A percentile compares a stretch with the other conserved stretches of the same genome.
Conservation (phyloP, 352 stramenopile species). For the Globisporangium solare region DNA sequence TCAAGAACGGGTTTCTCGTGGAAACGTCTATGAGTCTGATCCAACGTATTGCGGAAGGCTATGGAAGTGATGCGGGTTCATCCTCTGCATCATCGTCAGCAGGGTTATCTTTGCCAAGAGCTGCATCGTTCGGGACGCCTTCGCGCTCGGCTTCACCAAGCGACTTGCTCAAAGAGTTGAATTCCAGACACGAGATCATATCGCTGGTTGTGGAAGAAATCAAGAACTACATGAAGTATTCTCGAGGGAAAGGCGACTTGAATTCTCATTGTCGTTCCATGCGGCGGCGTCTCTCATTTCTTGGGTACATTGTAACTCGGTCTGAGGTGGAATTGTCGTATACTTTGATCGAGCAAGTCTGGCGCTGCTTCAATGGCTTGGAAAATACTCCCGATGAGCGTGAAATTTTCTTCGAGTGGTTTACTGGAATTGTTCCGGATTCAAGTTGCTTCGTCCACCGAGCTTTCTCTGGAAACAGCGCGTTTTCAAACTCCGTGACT, state of each 20-base stretch:
- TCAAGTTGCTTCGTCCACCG: constrained; percentile 69
- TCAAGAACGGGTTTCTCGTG: constrained; percentile 44
- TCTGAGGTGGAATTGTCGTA: constrained; percentile 68
- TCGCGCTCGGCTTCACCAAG: constrained; percentile 31
- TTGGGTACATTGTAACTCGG: constrained; percentile 71
- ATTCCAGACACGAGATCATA: constrained; percentile 57
- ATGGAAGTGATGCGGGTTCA: constrained; percentile 30
- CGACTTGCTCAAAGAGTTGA: constrained; percentile 64
- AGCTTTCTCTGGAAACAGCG: constrained; percentile 53
- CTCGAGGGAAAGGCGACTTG: constrained; percentile 1
- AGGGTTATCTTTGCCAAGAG: constrained; percentile 28
- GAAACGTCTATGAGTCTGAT: constrained; percentile 80
- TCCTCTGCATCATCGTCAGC: constrained; percentile 32
- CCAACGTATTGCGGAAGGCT: constrained; percentile 53
- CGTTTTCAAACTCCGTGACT: constrained; percentile 46
- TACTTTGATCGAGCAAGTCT: constrained; percentile 53
- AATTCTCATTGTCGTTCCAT: constrained; percentile 17
- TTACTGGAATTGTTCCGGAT: constrained; percentile 58
- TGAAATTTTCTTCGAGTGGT: constrained; percentile 75
- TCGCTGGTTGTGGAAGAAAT: constrained; percentile 55
- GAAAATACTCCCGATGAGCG: constrained; percentile 30
- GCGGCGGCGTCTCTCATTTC: constrained; percentile 57
- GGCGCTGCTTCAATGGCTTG: constrained; percentile 42
- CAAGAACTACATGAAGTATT: constrained; percentile 28
- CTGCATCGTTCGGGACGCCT: constrained; percentile 14